Base-by-base conservation (phyloP, 192 early-diverging fungal genomes). In the Umbelopsis sp. region DNA sequence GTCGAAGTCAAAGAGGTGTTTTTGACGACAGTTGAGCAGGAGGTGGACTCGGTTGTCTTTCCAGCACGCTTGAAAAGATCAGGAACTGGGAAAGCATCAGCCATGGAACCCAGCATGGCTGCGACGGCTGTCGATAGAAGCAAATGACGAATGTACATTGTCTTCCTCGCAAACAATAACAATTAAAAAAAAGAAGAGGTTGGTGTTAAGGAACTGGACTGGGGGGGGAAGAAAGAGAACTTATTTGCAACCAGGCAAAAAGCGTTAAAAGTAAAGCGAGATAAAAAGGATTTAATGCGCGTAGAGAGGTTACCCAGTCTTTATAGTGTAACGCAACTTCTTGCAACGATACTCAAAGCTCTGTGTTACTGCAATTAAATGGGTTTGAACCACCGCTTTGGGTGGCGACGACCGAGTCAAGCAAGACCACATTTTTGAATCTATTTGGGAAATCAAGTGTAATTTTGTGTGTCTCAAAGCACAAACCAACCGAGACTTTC, bases 21-120 rank as follows among this genome's bases (percentile, higher is more conserved):
- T 7, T 31, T 22, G 17, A 62, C 56, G 26, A 34, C 56, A 32
- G 56, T 62, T 16, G 56, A 11, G 31, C 56, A 62, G 14, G 9
- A 14, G 11, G 32, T 62, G 20, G 31, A 29, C 8, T 29, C 31
- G 14, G 31, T n/a, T n/a, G n/a, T n/a, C n/a, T n/a, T n/a, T n/a
- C n/a, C 29, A 59, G 32, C 56, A 31, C 56, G 56, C 56, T 62
- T 62, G 3, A 32, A 34, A 2, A 36, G 26, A 7, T 12, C 56
- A 34, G 56, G 56, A n/a, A 62, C 29, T 62, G 56, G 56, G 31
- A 62, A 7, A 36, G 56, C 56, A 12, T 26, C n/a, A 62, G 56
- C 56, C 56, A 62, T 62, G 56, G 56, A 62, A 62, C 56, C 56
- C 56, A 62, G 56, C 56, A 62, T 62, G 56, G 56, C 56, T 62